Percentiles rank a stretch among this genome's conserved stretches.
Evolutionary conservation across 768 basidiomycete species (phyloP).

Genomic region (Agaricus sinodeliciosus): DNA sequence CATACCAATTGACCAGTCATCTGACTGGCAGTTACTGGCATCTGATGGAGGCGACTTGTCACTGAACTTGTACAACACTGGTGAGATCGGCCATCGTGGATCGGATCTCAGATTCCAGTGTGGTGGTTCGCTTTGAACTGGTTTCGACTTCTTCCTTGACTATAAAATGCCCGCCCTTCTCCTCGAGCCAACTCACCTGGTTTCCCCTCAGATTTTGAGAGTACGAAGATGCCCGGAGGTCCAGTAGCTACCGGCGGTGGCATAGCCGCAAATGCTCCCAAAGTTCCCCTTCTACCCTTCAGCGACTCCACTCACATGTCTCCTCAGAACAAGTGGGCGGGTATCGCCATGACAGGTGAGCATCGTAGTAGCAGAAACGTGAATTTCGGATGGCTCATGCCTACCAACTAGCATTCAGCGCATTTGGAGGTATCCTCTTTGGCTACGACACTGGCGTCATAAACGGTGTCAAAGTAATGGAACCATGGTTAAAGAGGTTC

Average conservation of each 20-base stretch:
- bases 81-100: too few relatives aligned
- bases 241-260: slow-evolving; percentile 26
- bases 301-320: slow-evolving; percentile 1
- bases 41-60: too few relatives aligned
- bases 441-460: slow-evolving; percentile 85
- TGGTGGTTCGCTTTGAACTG: slow-evolving; percentile 4
- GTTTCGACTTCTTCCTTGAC: background rate
- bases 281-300: slow-evolving; percentile 16
- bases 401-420: slow-evolving; percentile 28
- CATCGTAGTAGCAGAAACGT: background rate
- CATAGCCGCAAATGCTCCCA: slow-evolving; percentile 27
- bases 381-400: slow-evolving; percentile 1
- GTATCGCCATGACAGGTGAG: slow-evolving; percentile 34
- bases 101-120: slow-evolving; percentile 2
- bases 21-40: too few relatives aligned
- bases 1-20: too few relatives aligned
- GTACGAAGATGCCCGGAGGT: slow-evolving; percentile 32
- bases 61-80: too few relatives aligned
- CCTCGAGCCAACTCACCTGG: background rate
- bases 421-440: slow-evolving; percentile 45
- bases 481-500: slow-evolving; percentile 33
- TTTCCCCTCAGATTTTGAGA: slow-evolving; percentile 4
- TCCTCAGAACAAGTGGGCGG: slow-evolving; percentile 31
- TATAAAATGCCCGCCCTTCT: background rate
- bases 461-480: slow-evolving; percentile 67